Conservation (phyloP, 1,284 basidiomycete species). For the Boletus semigastroideus region DNA sequence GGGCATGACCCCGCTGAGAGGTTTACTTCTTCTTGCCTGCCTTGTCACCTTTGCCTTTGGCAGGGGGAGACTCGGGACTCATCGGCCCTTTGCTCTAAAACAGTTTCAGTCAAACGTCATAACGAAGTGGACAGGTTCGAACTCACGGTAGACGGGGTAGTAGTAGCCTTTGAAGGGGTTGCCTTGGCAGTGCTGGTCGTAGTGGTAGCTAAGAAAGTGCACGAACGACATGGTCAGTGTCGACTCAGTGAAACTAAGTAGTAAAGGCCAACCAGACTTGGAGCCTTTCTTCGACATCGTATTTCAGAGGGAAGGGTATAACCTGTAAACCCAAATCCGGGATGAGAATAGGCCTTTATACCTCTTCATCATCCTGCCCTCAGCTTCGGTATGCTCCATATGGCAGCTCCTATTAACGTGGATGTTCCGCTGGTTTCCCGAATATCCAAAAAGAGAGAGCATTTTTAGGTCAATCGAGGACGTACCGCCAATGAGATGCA, state of each 20-base stretch:
- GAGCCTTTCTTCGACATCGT: constrained; percentile 26
- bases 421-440: constrained; percentile 9
- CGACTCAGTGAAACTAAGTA: background rate
- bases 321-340: background rate
- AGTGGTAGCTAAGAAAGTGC: constrained; percentile 11
- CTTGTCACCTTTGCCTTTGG: constrained; percentile 28
- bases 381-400: constrained; percentile 19
- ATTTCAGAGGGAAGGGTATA: constrained; percentile 3
- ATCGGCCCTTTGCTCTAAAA: constrained; percentile 23
- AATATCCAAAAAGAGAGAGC: constrained; percentile 7
- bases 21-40: constrained; percentile 33
- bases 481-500: constrained; percentile 10
- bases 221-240: constrained; percentile 5
- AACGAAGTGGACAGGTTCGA: background rate
- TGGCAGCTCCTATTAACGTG: constrained; percentile 1
- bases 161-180: constrained; percentile 24
- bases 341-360: constrained; percentile 24
- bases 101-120: background rate
- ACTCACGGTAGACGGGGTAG: constrained; percentile 24
- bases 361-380: constrained; percentile 28
- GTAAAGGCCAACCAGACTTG: constrained; percentile 25
- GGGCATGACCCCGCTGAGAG: background rate
- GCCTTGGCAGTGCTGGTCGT: constrained; percentile 14
- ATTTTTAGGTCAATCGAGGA: too few relatives aligned
- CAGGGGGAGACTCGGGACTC: constrained; percentile 28